Percentiles rank a stretch among this genome's conserved stretches.
Evolutionary conservation across 169 alveolate species (phyloP).

Genomic region (Plasmodium relictum): DNA sequence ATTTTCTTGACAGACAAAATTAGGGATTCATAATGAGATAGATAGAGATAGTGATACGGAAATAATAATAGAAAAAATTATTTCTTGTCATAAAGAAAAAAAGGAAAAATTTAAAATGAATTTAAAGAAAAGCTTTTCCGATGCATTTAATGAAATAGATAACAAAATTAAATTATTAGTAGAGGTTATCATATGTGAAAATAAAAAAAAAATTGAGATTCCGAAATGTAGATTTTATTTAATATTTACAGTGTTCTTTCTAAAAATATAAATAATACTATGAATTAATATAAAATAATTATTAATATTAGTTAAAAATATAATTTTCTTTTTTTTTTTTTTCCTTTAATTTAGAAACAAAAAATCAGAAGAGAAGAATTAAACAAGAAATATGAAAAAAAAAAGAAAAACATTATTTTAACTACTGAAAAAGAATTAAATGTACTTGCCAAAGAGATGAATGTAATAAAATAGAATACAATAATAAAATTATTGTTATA

Average conservation of each 20-base stretch:
- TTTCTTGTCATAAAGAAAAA: conserved; percentile 67
- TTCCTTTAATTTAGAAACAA: conserved; percentile 44
- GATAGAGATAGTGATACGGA: conserved; percentile 74
- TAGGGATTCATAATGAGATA: background rate
- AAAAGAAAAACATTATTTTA: conserved; percentile 38
- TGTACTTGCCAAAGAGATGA: conserved; percentile 43
- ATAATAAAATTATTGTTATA: background rate
- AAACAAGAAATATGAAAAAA: conserved; percentile 66
- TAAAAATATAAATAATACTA: no score
- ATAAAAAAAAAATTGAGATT: background rate
- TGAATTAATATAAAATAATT: no score
- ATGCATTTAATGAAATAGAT: conserved; percentile 62
- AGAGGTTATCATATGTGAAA: conserved; percentile 24
- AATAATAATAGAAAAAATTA: conserved; percentile 56
- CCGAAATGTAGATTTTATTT: background rate
- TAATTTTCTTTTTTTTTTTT: background rate
- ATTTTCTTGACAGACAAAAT: conserved; percentile 6
- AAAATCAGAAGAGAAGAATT: conserved; percentile 69
- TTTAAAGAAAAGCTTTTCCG: conserved; percentile 35
- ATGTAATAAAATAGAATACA: conserved; percentile 29
- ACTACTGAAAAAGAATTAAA: conserved; percentile 49
- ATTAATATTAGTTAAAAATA: no score
- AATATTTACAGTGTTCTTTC: no score
- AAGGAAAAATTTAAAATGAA: conserved; percentile 47
- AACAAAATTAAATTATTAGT: conserved; percentile 37